Percentiles rank a stretch among this genome's conserved stretches.
These are phyloP conservation scores for Citrus medica DNA, from an alignment of 345 rosid species.

Conservation along the genomic window DNA sequence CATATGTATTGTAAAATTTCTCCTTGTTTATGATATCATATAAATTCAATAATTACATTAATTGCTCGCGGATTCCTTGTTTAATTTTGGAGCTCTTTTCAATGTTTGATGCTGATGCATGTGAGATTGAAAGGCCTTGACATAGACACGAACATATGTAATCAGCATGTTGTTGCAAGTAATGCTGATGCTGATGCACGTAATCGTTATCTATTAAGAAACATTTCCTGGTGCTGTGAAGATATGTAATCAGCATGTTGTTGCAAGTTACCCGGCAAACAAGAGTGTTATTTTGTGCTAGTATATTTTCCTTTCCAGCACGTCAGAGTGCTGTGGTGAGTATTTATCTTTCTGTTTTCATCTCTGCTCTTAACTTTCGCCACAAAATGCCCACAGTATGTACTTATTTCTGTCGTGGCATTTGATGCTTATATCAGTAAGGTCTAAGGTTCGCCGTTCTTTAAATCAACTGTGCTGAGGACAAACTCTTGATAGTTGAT, in stretches of 20 bases:
- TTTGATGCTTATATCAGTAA: slow-evolving; percentile 15
- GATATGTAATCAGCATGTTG: slow-evolving; percentile 15
- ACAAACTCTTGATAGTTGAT: not conserved
- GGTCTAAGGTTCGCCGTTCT: not conserved
- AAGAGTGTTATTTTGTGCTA: not conserved
- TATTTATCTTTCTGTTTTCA: not conserved
- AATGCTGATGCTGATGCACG: too few relatives aligned
- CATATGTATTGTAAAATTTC: too few relatives aligned
- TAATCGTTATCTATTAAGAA: not conserved
- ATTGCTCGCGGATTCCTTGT: too few relatives aligned
- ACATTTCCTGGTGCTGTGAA: slow-evolving; percentile 3
- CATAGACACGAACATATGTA: too few relatives aligned
- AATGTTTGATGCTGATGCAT: too few relatives aligned
- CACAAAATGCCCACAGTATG: not conserved
- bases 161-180: too few relatives aligned
- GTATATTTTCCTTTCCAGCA: not conserved
- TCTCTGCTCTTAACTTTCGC: not conserved
- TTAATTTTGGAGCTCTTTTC: too few relatives aligned
- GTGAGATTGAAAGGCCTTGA: too few relatives aligned
- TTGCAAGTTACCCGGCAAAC: not conserved
- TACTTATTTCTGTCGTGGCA: slow-evolving; percentile 11
- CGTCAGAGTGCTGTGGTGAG: slow-evolving; percentile 1
- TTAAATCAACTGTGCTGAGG: not conserved
- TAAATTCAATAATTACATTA: too few relatives aligned
- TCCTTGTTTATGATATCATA: too few relatives aligned